Evolutionary conservation across 176 grass and related monocot species (phyloP).

Genomic region (Oryza glumipatula): DNA sequence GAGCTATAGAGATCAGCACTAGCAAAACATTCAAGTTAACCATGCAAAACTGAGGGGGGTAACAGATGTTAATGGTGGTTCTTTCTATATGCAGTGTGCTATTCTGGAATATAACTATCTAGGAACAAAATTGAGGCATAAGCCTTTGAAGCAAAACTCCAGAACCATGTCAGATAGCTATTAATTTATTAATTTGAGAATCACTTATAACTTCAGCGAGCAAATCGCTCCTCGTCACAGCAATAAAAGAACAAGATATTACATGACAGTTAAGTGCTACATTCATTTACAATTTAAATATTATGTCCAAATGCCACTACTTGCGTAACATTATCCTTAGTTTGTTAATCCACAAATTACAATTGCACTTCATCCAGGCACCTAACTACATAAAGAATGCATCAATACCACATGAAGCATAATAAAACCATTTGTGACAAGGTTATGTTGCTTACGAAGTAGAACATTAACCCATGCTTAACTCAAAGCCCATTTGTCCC

Average conservation of each 20-base stretch:
- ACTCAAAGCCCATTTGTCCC: conserved; percentile 22
- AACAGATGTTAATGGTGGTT: conserved; percentile 10
- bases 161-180: not conserved
- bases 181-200: not conserved
- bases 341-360: not conserved
- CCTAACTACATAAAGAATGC: not conserved
- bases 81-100: conserved; percentile 13
- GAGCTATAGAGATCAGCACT: not conserved
- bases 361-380: not conserved
- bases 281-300: conserved; percentile 21
- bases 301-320: not conserved
- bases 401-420: conserved; percentile 6
- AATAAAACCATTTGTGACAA: conserved; percentile 14
- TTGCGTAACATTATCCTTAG: not conserved
- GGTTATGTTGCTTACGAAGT: conserved; percentile 3
- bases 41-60: not conserved
- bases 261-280: conserved; percentile 14
- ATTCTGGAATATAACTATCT: conserved; percentile 1
- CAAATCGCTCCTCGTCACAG: not conserved
- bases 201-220: not conserved
- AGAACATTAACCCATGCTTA: conserved; percentile 5
- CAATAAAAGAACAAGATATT: not conserved
- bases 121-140: conserved; percentile 4
- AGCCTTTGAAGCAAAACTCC: not conserved
- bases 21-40: conserved; percentile 4